Base-by-base conservation (phyloP, 768 basidiomycete species). In the Phlebiopsis flavidoalba region DNA sequence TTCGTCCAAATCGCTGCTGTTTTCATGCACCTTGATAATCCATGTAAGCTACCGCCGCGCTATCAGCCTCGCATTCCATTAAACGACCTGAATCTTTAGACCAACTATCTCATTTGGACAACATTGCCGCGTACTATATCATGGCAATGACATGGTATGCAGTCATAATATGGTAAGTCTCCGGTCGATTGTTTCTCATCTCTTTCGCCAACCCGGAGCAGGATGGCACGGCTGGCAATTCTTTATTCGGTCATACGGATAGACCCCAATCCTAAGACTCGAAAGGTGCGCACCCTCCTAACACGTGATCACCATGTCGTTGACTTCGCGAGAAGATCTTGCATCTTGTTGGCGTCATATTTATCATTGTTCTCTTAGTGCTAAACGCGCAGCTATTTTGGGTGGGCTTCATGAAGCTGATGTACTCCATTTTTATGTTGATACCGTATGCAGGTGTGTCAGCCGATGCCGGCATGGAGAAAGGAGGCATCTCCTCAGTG, bases 221-320 rank as follows among this genome's bases (percentile, higher is more conserved):
- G 60, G 60, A 61, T 55, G 12, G 69, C 82, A 1, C 77, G 82
- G n/a, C 70, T 82, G 19, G 77, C 81, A 19, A 82, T 83, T 48
- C 69, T 84, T 7, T 81, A 80, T 70, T 82, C 82, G 7, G 75
- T 84, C 60, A 77, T 83, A 57, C 80, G 83, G 46, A 75, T 83
- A 65, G 78, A 80, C 56, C 77, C 79, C 1, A 73, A 75, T 52
- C 60, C 64, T 7, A 17, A 54, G 17, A 62, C 48, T 49, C 19
- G 60, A 24, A 49, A 19, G 60, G 60, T 61, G 19, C 45, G 60
- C 17, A 1, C n/a, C 6, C n/a, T 47, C 24, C 19, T n/a, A n/a
- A 14, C n/a, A 6, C 10, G 15, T 1, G 3, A 59, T 4, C 35
- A 33, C 22, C 51, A 58, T 31, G 45, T 68, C 15, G 48, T 26